Conservation (phyloP, 2,329 filamentous ascomycete genomes). For the Alternaria incomplexa region DNA sequence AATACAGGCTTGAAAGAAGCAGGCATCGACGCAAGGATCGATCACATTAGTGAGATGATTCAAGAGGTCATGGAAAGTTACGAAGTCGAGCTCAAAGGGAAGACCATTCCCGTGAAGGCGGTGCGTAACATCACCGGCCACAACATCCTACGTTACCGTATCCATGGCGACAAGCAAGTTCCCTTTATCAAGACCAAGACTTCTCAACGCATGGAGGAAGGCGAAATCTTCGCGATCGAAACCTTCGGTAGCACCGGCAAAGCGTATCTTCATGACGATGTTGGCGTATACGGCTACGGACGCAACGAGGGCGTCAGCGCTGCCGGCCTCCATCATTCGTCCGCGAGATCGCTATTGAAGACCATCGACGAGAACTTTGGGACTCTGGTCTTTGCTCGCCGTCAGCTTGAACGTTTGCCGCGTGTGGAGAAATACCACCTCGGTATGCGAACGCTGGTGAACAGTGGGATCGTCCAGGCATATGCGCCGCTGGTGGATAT, state of each 20-base stretch:
- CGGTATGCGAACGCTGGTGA: constrained; percentile 84
- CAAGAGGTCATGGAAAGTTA: constrained; percentile 94
- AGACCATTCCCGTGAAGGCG: constrained; percentile 77
- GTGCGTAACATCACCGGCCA: constrained; percentile 91
- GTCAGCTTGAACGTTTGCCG: constrained; percentile 79
- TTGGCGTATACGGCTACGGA: constrained; percentile 68
- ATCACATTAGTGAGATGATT: constrained; percentile 81
- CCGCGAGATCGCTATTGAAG: constrained; percentile 81
- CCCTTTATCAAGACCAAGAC: constrained; percentile 88
- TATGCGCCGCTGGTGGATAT: constrained; percentile 89
- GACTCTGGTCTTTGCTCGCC: constrained; percentile 84
- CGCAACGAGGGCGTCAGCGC: constrained; percentile 72
- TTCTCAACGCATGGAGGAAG: constrained; percentile 95
- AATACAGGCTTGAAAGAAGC: constrained; percentile 83
- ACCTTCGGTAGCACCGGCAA: constrained; percentile 94
- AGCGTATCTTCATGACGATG: constrained; percentile 81
- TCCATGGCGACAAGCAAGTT: constrained; percentile 91
- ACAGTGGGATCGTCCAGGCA: constrained; percentile 80
- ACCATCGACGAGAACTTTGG: constrained; percentile 96
- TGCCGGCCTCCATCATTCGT: constrained; percentile 74
- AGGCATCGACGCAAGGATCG: constrained; percentile 86
- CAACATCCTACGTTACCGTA: constrained; percentile 86
- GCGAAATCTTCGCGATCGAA: constrained; percentile 92
- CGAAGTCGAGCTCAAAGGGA: constrained; percentile 80
- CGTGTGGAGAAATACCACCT: constrained; percentile 91